A percentile compares a stretch with the other conserved stretches of the same genome.
Evolutionary conservation across 192 early-diverging fungal genomes (phyloP).

Genomic region (Allomyces arbusculus): DNA sequence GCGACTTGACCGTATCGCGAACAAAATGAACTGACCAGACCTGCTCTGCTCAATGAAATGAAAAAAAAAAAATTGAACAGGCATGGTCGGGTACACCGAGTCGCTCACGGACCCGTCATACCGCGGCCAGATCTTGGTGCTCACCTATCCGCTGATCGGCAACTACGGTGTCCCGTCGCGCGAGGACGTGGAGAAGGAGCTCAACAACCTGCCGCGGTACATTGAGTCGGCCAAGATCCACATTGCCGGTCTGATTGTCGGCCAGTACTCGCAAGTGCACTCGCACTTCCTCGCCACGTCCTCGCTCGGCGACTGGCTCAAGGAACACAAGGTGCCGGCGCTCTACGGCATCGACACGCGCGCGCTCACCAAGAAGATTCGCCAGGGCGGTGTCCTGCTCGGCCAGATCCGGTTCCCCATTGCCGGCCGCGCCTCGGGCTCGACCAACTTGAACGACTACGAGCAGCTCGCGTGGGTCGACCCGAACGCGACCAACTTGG

Average conservation of each 20-base stretch:
- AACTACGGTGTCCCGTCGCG: slow-evolving; percentile 95
- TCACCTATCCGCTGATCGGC: slow-evolving; percentile 93
- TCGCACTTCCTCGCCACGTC: slow-evolving; percentile 80
- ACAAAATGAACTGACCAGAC: slow-evolving; percentile 1
- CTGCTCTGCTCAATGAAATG: no score
- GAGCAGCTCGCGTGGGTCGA: slow-evolving; percentile 79
- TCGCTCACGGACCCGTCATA: slow-evolving; percentile 97
- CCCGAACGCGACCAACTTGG: slow-evolving; percentile 80
- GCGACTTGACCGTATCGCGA: neutral
- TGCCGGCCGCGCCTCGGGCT: slow-evolving; percentile 13
- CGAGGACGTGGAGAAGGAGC: slow-evolving; percentile 54
- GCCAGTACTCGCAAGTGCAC: slow-evolving; percentile 72
- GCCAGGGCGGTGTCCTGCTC: slow-evolving; percentile 69
- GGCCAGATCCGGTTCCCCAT: slow-evolving; percentile 81
- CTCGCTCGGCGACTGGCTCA: slow-evolving; percentile 75
- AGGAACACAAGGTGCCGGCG: slow-evolving; percentile 76
- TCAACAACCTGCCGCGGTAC: slow-evolving; percentile 76
- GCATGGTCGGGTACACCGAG: slow-evolving; percentile 98
- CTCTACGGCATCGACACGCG: slow-evolving; percentile 91
- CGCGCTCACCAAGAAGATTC: slow-evolving; percentile 91
- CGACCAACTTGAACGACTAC: slow-evolving; percentile 38
- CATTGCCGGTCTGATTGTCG: slow-evolving; percentile 76
- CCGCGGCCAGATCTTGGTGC: slow-evolving; percentile 88
- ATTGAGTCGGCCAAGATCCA: slow-evolving; percentile 94
- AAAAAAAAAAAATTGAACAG: slow-evolving; percentile 22